Percentiles rank a stretch among this genome's conserved stretches.
phyloP scores from a whole-genome alignment of 345 rosid species.

The Cardamine occulta region DNA sequence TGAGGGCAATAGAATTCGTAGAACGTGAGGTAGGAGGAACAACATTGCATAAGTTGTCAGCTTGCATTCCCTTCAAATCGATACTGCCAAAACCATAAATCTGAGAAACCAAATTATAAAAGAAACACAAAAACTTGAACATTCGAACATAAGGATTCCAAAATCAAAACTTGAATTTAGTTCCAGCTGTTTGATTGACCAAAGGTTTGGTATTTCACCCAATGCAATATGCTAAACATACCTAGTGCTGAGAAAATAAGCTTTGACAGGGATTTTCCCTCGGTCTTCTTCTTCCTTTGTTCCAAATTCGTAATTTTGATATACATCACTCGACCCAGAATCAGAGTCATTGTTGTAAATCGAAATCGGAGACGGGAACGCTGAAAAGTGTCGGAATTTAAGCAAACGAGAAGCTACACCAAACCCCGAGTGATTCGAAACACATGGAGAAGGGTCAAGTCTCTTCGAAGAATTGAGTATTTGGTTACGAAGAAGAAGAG shows the following conservation, averaged over 20 bases:
- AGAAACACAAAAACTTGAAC: constrained; percentile 31
- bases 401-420: constrained; percentile 6
- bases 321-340: constrained; percentile 53
- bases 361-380: constrained; percentile 63
- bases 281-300: constrained; percentile 59
- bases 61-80: constrained; percentile 93
- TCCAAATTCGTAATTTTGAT: constrained; percentile 42
- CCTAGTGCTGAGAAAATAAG: constrained; percentile 88
- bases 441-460: constrained; percentile 17
- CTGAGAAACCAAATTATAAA: constrained; percentile 62
- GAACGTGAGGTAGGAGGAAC: constrained; percentile 90
- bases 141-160: constrained; percentile 20
- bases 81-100: constrained; percentile 93
- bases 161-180: background rate
- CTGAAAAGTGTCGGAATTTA: constrained; percentile 53
- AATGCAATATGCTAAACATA: constrained; percentile 33
- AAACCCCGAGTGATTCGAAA: constrained; percentile 8
- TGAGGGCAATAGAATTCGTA: constrained; percentile 84
- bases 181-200: background rate
- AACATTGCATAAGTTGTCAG: constrained; percentile 79
- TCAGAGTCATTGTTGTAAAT: constrained; percentile 55
- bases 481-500: constrained; percentile 50
- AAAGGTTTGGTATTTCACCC: background rate
- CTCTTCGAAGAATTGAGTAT: constrained; percentile 34
- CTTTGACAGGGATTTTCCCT: constrained; percentile 78